phyloP scores from a whole-genome alignment of 2,329 filamentous ascomycete genomes.

The Atkinsonella texensis region DNA sequence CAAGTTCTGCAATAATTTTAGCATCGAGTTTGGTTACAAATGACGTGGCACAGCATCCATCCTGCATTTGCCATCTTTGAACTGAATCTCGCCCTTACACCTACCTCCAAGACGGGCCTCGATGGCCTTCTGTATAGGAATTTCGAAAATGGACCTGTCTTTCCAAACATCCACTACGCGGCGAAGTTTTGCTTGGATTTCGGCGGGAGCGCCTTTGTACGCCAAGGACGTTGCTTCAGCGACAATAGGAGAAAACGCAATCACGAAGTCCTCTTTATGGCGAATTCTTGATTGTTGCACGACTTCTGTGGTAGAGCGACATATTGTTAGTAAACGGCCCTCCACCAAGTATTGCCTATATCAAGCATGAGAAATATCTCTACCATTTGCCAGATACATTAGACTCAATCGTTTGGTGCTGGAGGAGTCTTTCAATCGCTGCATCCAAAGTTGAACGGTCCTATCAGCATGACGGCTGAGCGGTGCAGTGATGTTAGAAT shows the following conservation, averaged over 20 bases:
- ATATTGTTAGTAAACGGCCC: neutral
- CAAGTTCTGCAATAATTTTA: conserved; percentile 39
- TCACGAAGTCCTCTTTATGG: conserved; percentile 82
- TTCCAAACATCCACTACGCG: conserved; percentile 93
- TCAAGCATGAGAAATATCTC: conserved; percentile 13
- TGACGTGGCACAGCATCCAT: too few species aligned
- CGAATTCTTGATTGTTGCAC: conserved; percentile 91
- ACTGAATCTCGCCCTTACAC: conserved; percentile 10
- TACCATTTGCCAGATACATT: conserved; percentile 92
- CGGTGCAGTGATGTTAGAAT: neutral
- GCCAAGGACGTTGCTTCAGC: conserved; percentile 83
- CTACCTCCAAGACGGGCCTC: conserved; percentile 70
- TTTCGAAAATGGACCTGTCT: conserved; percentile 73
- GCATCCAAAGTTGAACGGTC: conserved; percentile 84
- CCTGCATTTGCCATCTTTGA: too few species aligned
- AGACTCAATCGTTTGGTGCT: conserved; percentile 79
- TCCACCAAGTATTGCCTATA: neutral
- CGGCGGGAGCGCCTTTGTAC: conserved; percentile 77
- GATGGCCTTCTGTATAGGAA: conserved; percentile 65
- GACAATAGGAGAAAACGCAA: conserved; percentile 83
- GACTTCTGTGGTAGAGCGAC: conserved; percentile 56
- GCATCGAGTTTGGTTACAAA: neutral
- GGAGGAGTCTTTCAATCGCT: conserved; percentile 76
- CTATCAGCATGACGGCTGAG: conserved; percentile 78
- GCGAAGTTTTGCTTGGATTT: conserved; percentile 77